phyloP scores from a whole-genome alignment of 2,329 filamentous ascomycete genomes.

The Talaromyces piceae region DNA sequence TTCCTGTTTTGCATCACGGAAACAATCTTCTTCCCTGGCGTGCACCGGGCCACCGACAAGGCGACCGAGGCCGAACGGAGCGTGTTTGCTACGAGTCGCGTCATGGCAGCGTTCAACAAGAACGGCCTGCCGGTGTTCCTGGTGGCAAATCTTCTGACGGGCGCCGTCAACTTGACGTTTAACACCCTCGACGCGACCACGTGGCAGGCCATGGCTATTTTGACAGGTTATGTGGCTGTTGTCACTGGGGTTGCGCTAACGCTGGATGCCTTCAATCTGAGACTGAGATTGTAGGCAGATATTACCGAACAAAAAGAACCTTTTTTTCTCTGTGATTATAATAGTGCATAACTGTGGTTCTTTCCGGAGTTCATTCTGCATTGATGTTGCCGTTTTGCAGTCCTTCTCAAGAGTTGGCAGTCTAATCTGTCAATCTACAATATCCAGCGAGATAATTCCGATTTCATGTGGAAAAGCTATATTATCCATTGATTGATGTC shows the following conservation, averaged over 20 bases:
- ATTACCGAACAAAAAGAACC: no score
- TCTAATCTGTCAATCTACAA: no score
- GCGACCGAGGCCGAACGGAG: conserved; percentile 57
- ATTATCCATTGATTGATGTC: no score
- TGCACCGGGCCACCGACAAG: conserved; percentile 51
- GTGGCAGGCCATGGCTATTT: conserved; percentile 60
- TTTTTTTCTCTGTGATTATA: no score
- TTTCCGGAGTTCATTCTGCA: no score
- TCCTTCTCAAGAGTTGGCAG: no score
- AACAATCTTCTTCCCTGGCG: conserved; percentile 65
- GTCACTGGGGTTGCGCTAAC: conserved; percentile 58
- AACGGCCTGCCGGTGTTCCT: conserved; percentile 84
- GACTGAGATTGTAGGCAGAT: conserved; percentile 16
- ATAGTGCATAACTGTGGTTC: no score
- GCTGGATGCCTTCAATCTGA: conserved; percentile 32
- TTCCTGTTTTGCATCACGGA: conserved; percentile 72
- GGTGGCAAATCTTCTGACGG: conserved; percentile 81
- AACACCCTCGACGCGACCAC: conserved; percentile 68
- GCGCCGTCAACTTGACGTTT: conserved; percentile 78
- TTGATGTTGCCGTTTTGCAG: no score
- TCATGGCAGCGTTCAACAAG: conserved; percentile 79
- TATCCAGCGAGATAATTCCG: no score
- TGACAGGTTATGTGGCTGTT: conserved; percentile 63
- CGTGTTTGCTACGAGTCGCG: conserved; percentile 64
- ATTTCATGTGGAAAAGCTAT: no score